phyloP scores from a whole-genome alignment of 768 basidiomycete species.

The Agaricus subrufescens region DNA sequence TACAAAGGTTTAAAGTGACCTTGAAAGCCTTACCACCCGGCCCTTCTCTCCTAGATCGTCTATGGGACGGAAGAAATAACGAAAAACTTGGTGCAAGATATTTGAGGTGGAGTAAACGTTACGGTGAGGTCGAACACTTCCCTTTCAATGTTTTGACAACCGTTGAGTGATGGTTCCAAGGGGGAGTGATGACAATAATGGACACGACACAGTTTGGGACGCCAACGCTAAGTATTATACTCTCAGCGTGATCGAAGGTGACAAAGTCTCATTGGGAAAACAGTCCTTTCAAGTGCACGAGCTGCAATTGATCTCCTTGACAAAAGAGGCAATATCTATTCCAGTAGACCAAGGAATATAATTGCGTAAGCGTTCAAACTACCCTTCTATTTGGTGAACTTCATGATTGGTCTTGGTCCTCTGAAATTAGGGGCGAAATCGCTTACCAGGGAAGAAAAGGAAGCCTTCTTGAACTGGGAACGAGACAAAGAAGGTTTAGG shows the following conservation, averaged over 20 bases:
- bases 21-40: conserved; percentile 1
- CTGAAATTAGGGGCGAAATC: background rate
- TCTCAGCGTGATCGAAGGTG: background rate
- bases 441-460: background rate
- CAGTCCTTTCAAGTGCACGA: conserved; percentile 19
- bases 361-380: conserved; percentile 21
- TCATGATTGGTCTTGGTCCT: background rate
- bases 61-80: background rate
- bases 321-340: conserved; percentile 26
- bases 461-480: background rate
- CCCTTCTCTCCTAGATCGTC: conserved; percentile 1
- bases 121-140: background rate
- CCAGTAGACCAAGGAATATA: conserved; percentile 26
- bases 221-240: background rate
- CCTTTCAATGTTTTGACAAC: background rate
- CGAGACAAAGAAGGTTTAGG: conserved; percentile 2
- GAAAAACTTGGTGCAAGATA: background rate
- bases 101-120: background rate
- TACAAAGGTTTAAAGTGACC: background rate
- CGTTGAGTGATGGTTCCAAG: background rate
- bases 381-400: background rate
- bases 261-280: background rate
- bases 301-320: conserved; percentile 26
- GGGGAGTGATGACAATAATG: conserved; percentile 1
- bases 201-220: conserved; percentile 5